Percentiles rank a stretch among this genome's conserved stretches.
Conservation (phyloP, 176 grass and related monocot genomes). For the Carex myosuroides region DNA sequence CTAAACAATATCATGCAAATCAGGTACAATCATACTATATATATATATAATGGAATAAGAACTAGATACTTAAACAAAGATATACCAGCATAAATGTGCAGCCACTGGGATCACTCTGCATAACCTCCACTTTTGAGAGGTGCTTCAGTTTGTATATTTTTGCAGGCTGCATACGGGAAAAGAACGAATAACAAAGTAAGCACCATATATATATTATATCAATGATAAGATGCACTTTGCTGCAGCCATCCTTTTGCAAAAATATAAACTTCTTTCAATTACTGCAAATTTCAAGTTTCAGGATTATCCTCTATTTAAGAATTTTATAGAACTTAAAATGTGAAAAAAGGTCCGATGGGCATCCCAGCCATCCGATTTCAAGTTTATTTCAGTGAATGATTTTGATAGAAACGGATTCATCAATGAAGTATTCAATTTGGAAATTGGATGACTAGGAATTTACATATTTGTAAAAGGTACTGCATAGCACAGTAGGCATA, state of each 20-base stretch:
- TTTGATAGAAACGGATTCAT: neutral
- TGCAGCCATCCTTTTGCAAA: neutral
- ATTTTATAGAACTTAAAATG: neutral
- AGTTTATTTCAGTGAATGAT: neutral
- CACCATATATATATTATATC: neutral
- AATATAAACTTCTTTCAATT: neutral
- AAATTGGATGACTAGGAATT: neutral
- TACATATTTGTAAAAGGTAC: neutral
- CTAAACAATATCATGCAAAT: constrained; percentile 16
- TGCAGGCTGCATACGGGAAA: constrained; percentile 35
- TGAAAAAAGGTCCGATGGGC: neutral
- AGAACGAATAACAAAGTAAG: neutral
- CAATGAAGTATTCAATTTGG: neutral
- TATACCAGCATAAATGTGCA: constrained; percentile 82
- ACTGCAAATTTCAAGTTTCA: neutral
- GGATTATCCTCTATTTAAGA: neutral
- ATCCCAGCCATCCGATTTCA: neutral
- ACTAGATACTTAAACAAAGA: neutral
- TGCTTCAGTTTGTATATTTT: constrained; percentile 98
- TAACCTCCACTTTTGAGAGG: constrained; percentile 83
- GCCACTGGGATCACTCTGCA: constrained; percentile 71
- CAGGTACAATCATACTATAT: neutral
- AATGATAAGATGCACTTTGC: neutral
- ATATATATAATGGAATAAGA: neutral
- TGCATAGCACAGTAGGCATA: neutral